These are phyloP conservation scores for Phytophthora pistaciae DNA, from an alignment of 352 stramenopile species.

Conservation along the genomic window DNA sequence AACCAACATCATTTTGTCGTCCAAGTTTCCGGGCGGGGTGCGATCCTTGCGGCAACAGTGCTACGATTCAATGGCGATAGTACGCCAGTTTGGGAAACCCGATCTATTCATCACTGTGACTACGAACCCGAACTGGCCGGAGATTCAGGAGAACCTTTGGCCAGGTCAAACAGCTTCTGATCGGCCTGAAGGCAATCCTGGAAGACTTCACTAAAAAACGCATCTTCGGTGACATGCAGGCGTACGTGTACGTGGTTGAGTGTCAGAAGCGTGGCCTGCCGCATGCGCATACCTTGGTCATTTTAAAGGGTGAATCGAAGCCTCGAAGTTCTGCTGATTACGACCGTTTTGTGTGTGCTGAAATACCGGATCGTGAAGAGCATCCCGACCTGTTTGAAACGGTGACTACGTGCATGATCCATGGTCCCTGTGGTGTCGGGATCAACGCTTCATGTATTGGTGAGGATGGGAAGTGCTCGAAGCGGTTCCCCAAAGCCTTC, in stretches of 20 bases:
- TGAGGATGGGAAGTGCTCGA: conserved; percentile 34
- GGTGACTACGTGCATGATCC: conserved; percentile 3
- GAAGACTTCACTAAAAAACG: too few relatives aligned
- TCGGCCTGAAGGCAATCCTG: conserved; percentile 15
- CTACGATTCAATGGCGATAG: too few relatives aligned
- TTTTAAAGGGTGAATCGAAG: conserved; percentile 42
- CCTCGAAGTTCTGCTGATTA: conserved; percentile 6
- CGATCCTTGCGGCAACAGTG: too few relatives aligned
- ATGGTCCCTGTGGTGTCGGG: conserved; percentile 16
- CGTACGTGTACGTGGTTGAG: conserved; percentile 45
- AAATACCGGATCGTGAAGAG: conserved; percentile 20
- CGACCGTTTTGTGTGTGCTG: conserved; percentile 31
- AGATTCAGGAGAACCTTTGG: conserved; percentile 34
- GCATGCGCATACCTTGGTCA: conserved; percentile 58
- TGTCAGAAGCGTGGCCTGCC: conserved; percentile 58
- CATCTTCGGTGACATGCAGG: conserved; percentile 17
- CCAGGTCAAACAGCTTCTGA: conserved; percentile 19
- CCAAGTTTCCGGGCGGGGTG: too few relatives aligned
- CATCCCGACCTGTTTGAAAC: conserved; percentile 10
- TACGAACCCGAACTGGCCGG: conserved; percentile 49
- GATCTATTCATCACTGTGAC: conserved; percentile 63
- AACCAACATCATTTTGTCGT: too few relatives aligned
- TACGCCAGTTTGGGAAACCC: conserved; percentile 45
- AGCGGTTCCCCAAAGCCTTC: conserved; percentile 33
- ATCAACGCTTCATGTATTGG: conserved; percentile 14